A percentile compares a stretch with the other conserved stretches of the same genome.
Conservation (phyloP, 73 alveolate species). For the Tetrahymena borealis region DNA sequence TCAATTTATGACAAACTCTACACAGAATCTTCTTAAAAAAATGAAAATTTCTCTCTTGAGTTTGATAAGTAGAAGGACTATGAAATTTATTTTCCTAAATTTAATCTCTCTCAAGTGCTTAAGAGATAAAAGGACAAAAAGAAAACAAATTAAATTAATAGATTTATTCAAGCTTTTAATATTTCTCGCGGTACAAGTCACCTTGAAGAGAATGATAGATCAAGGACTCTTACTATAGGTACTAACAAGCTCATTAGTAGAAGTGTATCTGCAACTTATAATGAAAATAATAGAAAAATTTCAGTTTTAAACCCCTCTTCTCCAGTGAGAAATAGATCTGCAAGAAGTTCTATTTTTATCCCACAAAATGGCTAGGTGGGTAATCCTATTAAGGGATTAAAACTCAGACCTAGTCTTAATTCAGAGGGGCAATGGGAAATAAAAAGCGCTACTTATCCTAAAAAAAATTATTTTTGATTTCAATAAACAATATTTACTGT, state of each 20-base stretch:
- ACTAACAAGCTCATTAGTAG: neutral
- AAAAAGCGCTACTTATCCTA: neutral
- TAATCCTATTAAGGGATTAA: neutral
- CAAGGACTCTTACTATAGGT: neutral
- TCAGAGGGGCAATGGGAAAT: neutral
- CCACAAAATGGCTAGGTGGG: neutral
- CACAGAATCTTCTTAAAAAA: neutral
- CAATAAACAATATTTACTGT: neutral
- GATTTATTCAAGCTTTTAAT: neutral
- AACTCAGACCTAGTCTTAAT: neutral
- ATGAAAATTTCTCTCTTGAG: neutral
- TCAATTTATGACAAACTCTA: neutral
- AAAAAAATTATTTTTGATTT: neutral
- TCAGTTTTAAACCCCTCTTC: neutral
- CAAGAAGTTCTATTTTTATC: neutral
- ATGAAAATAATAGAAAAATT: neutral
- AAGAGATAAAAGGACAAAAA: neutral
- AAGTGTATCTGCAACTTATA: neutral
- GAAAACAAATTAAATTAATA: neutral
- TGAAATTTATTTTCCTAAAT: neutral
- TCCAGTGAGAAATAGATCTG: neutral
- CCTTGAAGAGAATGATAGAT: neutral
- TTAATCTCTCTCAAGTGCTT: neutral
- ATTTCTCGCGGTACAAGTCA: neutral
- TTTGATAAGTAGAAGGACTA: neutral